Evolutionary conservation across 2,329 filamentous ascomycete species (phyloP).

Genomic region (Alternaria consortialis): DNA sequence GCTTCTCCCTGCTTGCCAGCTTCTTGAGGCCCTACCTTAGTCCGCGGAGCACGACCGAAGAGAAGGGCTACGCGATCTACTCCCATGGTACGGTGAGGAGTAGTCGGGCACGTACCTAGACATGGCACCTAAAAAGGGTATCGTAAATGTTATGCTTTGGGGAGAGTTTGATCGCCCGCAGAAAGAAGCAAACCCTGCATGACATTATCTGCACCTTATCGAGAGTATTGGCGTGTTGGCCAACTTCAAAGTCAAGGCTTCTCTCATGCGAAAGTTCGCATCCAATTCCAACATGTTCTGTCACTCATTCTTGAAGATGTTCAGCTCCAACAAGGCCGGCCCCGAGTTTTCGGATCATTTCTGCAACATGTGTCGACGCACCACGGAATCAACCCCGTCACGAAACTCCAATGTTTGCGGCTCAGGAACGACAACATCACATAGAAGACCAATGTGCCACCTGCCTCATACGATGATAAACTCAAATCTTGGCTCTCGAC

Average conservation of each 20-base stretch:
- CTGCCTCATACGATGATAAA: conserved; percentile 19
- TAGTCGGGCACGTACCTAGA: conserved; percentile 2
- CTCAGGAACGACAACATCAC: not conserved
- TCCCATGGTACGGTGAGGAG: conserved; percentile 4
- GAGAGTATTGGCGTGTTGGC: not conserved
- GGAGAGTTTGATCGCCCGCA: not conserved
- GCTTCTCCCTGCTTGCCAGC: not conserved
- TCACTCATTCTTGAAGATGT: not conserved
- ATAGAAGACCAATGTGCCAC: conserved; percentile 3
- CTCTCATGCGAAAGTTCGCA: not conserved
- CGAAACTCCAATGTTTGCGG: conserved; percentile 5
- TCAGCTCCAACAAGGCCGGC: not conserved
- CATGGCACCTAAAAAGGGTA: not conserved
- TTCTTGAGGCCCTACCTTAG: not conserved
- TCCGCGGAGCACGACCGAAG: not conserved
- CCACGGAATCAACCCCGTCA: not conserved
- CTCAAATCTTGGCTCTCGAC: conserved; percentile 14
- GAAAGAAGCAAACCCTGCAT: conserved; percentile 6
- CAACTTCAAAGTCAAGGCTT: not conserved
- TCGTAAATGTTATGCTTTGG: not conserved
- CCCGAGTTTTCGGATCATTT: conserved; percentile 1
- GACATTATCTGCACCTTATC: not conserved
- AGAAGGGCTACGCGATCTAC: not conserved
- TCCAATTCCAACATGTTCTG: not conserved
- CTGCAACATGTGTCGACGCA: conserved; percentile 3